Base-by-base conservation (phyloP, 805 yeast species). In the Lipomyces sp. region DNA sequence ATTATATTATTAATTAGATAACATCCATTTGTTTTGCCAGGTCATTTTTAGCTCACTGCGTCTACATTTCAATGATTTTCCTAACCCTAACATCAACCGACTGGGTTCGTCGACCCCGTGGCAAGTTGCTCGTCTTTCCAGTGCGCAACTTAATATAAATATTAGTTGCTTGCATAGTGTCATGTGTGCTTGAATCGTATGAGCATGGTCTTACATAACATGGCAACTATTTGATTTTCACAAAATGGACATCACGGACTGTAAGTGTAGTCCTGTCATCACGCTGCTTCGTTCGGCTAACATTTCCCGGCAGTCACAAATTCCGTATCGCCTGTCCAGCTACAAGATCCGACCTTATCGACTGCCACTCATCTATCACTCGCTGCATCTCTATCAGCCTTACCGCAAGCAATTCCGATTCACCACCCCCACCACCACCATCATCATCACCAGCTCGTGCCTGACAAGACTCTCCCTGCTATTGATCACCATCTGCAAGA, bases 401-500 rank as follows among this genome's bases (percentile, higher is more conserved):
- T 42, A 56, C 45, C 34, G 60, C 67, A 11, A 32, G 45, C 18
- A 65, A 62, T 58, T 57, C 53, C 18, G 13, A 64, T 7, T 56
- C 62, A 24, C 18, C 56, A 33, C 32, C 59, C 48, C 15, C 63
- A 53, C 24, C 61, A 24, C n/a, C 56, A 33, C 32, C 59, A 55
- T 24, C 63, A 53, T 15, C 62, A 61, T n/a, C 62, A 30, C 33
- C 53, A 60, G 13, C 61, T 57, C 3, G 53, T 24, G 24, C 53
- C 62, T 29, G 59, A 61, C 37, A 57, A 61, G 59, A 42, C 33
- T 35, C 63, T 53, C 15, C 45, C 62, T 53, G 64, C 35, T 8
- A 62, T 62, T 18, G 65, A 65, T 51, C 64, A 65, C 39, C 65
- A 65, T 32, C 39, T 65, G n/a, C 68, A 62, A 55, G 63, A 56